Base-by-base conservation (phyloP, 495 filamentous ascomycete genomes). In the Trichoderma gamsii region DNA sequence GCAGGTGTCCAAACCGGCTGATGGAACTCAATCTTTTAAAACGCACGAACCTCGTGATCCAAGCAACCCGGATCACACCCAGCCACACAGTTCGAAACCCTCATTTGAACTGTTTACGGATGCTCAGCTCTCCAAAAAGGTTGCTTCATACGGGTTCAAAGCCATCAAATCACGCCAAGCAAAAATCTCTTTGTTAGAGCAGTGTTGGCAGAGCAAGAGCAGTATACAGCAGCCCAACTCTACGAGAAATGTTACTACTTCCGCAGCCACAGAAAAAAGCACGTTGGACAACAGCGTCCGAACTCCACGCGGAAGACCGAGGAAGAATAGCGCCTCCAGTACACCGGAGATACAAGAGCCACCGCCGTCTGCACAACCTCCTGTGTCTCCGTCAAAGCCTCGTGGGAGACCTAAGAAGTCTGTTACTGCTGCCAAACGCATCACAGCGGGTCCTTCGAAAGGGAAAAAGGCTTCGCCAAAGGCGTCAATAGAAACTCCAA, bases 91-190 rank as follows among this genome's bases (percentile, higher is more conserved):
- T 25, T 29, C 41, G 8, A 59, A 61, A 16, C 51, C 51, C 52
- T 41, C 41, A 51, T 94, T 84, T 68, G 80, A 82, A 69, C 80
- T 85, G 3, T 88, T 85, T 67, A 88, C 86, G 18, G 88, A 90
- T 68, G 76, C 81, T 16, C 82, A 90, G 66, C 77, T 96, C 51
- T 79, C 85, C 7, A 85, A 82, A 65, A 84, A 88, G 70, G 75
- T 94, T 46, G 72, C 82, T 4, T 79, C 81, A 0, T 92, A 87
- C 72, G 89, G 88, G 0, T 92, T 95, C 78, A 96, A 95, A 73
- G 79, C 88, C 0, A 79, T 93, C 0, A 92, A 86, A 72, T 86
- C 80, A 66, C 84, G 91, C 21, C 79, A 84, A 66, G 84, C 85
- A 13, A 92, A 91, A 90, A 88, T 95, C 41, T 78, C 85, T 15